Evolutionary conservation across 2,329 filamentous ascomycete species (phyloP).

Genomic region (Ilyonectria robusta): DNA sequence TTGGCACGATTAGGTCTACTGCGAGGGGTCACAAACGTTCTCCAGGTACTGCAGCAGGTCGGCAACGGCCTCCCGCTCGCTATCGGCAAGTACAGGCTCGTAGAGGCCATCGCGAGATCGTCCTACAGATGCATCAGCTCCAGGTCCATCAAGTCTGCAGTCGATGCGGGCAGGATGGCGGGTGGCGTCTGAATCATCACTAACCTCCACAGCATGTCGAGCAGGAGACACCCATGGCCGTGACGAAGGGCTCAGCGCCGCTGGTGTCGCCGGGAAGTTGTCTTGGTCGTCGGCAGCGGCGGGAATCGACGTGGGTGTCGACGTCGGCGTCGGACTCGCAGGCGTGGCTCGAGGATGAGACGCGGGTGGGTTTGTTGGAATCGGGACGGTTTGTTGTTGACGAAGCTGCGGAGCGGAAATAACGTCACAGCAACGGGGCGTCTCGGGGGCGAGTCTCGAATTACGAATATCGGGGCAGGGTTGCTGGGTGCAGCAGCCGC

Average conservation of each 20-base stretch:
- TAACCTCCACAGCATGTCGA: conserved; percentile 70
- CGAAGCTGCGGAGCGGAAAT: conserved; percentile 39
- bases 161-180: conserved; percentile 20
- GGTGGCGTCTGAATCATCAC: conserved; percentile 32
- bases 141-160: conserved; percentile 41
- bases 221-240: conserved; percentile 73
- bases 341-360: conserved; percentile 31
- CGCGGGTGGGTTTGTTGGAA: conserved; percentile 28
- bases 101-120: conserved; percentile 86
- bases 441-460: conserved; percentile 35
- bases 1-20: background rate
- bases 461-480: conserved; percentile 40
- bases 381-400: conserved; percentile 36
- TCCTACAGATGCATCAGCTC: conserved; percentile 63
- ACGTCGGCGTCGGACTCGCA: conserved; percentile 22
- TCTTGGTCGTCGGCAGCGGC: conserved; percentile 28
- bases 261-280: conserved; percentile 27
- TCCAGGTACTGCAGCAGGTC: conserved; percentile 96
- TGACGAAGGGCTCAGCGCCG: conserved; percentile 38
- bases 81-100: conserved; percentile 91
- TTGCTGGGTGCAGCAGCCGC: conserved; percentile 33
- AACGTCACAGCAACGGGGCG: conserved; percentile 45
- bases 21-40: conserved; percentile 76
- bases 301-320: conserved; percentile 5
- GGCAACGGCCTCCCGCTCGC: conserved; percentile 95